These are phyloP conservation scores for Globisporangium barbulae DNA, from an alignment of 352 stramenopile species.

Conservation along the genomic window DNA sequence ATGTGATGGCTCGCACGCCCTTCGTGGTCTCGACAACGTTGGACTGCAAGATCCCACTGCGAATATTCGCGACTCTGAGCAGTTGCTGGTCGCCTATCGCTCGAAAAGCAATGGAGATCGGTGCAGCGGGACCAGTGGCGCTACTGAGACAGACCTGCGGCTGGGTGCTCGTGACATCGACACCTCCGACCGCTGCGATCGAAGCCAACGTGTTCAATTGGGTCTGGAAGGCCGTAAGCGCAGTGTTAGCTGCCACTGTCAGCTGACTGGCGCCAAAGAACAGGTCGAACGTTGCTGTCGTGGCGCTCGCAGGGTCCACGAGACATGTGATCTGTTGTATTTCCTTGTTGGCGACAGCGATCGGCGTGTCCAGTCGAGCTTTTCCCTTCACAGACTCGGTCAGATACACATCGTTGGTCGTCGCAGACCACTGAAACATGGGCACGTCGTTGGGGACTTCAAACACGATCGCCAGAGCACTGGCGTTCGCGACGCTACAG, in stretches of 20 bases:
- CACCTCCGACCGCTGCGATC: slow-evolving; percentile 41
- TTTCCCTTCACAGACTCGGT: slow-evolving; percentile 57
- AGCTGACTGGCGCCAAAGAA: slow-evolving; percentile 33
- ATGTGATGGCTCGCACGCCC: slow-evolving; percentile 69
- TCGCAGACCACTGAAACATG: slow-evolving; percentile 50
- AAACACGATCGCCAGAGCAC: slow-evolving; percentile 60
- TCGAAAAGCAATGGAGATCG: slow-evolving; percentile 46
- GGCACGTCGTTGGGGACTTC: slow-evolving; percentile 40
- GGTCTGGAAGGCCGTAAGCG: slow-evolving; percentile 30
- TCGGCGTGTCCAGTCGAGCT: slow-evolving; percentile 19
- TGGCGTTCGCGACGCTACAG: slow-evolving; percentile 46
- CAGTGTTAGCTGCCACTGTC: slow-evolving; percentile 37
- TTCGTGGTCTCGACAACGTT: slow-evolving; percentile 54
- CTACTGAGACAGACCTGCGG: slow-evolving; percentile 34
- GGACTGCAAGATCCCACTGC: slow-evolving; percentile 52
- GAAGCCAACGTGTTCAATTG: slow-evolving; percentile 47
- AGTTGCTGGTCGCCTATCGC: slow-evolving; percentile 41
- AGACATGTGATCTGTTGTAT: slow-evolving; percentile 54
- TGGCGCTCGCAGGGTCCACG: slow-evolving; percentile 28
- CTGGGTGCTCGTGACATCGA: slow-evolving; percentile 41
- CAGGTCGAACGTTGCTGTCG: slow-evolving; percentile 47
- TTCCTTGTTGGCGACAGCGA: slow-evolving; percentile 58
- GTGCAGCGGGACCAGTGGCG: slow-evolving; percentile 14
- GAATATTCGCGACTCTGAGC: slow-evolving; percentile 33
- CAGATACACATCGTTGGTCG: slow-evolving; percentile 61